phyloP scores from a whole-genome alignment of 331 rosid genomes.

The Pyrus hybrid region DNA sequence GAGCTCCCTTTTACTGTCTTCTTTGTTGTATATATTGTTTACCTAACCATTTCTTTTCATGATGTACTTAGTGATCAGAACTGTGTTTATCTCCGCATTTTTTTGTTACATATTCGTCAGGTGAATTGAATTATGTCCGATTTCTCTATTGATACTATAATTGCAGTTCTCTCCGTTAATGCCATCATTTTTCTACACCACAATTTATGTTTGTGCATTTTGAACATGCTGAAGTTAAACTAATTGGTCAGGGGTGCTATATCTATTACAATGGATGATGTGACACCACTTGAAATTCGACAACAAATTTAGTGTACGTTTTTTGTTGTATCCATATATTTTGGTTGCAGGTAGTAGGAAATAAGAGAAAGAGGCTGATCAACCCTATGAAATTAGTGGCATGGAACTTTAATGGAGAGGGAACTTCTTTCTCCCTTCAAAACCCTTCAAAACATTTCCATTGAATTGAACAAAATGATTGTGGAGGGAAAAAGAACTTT shows the following conservation, averaged over 20 bases:
- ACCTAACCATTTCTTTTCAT: not conserved
- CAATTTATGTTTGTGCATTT: no score
- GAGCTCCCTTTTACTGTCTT: constrained; percentile 69
- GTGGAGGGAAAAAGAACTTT: not conserved
- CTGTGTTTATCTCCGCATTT: no score
- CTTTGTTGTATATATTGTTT: not conserved
- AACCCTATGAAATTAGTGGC: not conserved
- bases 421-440: not conserved
- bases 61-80: not conserved
- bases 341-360: not conserved
- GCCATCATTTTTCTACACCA: no score
- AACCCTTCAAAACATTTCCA: not conserved
- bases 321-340: not conserved
- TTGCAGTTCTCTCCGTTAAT: no score
- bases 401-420: not conserved
- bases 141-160: no score
- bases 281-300: not conserved
- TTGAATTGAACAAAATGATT: not conserved
- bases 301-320: not conserved
- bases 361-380: not conserved
- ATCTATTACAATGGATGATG: no score
- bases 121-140: not conserved
- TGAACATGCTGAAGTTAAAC: no score
- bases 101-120: not conserved
- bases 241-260: no score